Evolutionary conservation across 2,329 filamentous ascomycete genomes (phyloP).

Genomic region (Penicillium sp.): DNA sequence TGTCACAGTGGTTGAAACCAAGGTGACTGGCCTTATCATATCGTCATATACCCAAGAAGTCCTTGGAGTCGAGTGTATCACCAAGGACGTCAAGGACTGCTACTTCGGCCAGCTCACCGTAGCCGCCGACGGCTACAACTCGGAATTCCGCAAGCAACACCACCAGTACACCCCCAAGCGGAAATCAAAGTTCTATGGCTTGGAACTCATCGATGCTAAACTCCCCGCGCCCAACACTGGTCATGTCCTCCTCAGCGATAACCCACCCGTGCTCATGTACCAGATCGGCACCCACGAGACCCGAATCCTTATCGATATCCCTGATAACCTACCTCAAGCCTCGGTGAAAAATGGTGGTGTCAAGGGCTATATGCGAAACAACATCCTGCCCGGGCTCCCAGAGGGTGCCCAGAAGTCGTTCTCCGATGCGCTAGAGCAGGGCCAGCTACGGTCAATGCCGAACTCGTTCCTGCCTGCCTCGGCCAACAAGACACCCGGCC

Average conservation of each 20-base stretch:
- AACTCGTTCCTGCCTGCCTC: slow-evolving; percentile 88
- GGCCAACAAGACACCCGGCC: slow-evolving; percentile 67
- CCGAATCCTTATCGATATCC: slow-evolving; percentile 83
- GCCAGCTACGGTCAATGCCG: slow-evolving; percentile 85
- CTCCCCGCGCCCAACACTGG: slow-evolving; percentile 75
- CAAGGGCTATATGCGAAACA: slow-evolving; percentile 76
- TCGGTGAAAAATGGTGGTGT: slow-evolving; percentile 75
- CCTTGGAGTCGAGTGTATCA: slow-evolving; percentile 76
- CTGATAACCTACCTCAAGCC: slow-evolving; percentile 72
- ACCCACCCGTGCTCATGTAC: slow-evolving; percentile 82
- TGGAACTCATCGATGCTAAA: slow-evolving; percentile 85
- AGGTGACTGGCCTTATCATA: slow-evolving; percentile 72
- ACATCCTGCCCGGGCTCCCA: slow-evolving; percentile 77
- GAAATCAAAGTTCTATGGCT: slow-evolving; percentile 85
- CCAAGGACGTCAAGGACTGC: slow-evolving; percentile 64
- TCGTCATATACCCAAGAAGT: slow-evolving; percentile 69
- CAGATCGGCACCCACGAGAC: slow-evolving; percentile 97
- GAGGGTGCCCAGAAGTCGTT: slow-evolving; percentile 70
- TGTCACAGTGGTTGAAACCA: slow-evolving; percentile 88
- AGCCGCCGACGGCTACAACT: slow-evolving; percentile 87
- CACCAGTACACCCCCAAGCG: slow-evolving; percentile 66
- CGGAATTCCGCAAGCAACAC: slow-evolving; percentile 82
- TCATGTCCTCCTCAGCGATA: slow-evolving; percentile 80
- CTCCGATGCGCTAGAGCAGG: slow-evolving; percentile 71
- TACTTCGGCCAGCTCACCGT: slow-evolving; percentile 90